These are phyloP conservation scores for Colletotrichum eremochloae DNA, from an alignment of 2,329 filamentous ascomycete genomes.

Conservation along the genomic window DNA sequence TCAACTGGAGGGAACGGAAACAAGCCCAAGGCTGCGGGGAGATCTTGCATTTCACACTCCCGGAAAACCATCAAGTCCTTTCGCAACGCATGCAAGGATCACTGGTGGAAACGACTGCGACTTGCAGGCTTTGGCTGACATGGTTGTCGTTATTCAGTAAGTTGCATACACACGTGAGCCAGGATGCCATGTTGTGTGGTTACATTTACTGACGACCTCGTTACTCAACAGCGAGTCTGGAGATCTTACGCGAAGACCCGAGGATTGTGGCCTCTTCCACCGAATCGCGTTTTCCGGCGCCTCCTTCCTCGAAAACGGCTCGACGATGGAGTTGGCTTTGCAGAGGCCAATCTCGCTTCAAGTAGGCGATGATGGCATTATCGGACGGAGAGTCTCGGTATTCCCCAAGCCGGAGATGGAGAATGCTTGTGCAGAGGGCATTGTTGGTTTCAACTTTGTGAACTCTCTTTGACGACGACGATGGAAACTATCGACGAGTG, in stretches of 20 bases:
- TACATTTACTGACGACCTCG: background rate
- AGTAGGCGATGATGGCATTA: slow-evolving; percentile 62
- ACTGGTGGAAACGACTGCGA: slow-evolving; percentile 47
- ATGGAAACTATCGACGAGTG: too few relatives aligned
- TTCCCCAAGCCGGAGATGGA: slow-evolving; percentile 47
- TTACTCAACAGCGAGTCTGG: slow-evolving; percentile 53
- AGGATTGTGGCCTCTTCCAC: slow-evolving; percentile 59
- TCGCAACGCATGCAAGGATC: slow-evolving; percentile 59
- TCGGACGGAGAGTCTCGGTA: slow-evolving; percentile 62
- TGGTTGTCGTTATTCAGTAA: slow-evolving; percentile 62
- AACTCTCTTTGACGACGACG: background rate
- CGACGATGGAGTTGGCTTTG: slow-evolving; percentile 52
- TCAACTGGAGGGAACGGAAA: background rate
- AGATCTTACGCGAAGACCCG: slow-evolving; percentile 56
- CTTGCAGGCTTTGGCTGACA: slow-evolving; percentile 32
- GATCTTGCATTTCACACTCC: slow-evolving; percentile 61
- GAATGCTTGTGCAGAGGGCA: slow-evolving; percentile 60
- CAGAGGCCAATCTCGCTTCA: slow-evolving; percentile 57
- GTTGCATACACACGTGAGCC: slow-evolving; percentile 37
- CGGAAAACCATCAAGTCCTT: slow-evolving; percentile 52
- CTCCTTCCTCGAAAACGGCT: slow-evolving; percentile 23
- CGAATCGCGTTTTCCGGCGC: slow-evolving; percentile 51
- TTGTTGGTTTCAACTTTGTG: slow-evolving; percentile 62
- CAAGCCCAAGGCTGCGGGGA: slow-evolving; percentile 44
- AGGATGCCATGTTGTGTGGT: too few relatives aligned